phyloP scores from a whole-genome alignment of 495 filamentous ascomycete genomes.

The Daldinia bambusicola region DNA sequence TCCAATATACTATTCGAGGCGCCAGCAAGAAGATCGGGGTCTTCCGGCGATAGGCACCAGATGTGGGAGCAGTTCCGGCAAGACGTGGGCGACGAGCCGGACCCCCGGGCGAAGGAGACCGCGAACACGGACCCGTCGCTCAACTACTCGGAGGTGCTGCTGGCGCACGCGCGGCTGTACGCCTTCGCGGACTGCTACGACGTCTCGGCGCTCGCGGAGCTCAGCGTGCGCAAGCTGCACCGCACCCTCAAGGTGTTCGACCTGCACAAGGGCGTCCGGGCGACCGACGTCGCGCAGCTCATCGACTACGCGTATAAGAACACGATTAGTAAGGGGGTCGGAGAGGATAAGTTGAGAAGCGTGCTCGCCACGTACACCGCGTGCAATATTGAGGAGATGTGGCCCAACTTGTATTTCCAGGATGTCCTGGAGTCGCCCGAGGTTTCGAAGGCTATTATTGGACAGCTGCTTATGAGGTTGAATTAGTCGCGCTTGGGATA shows the following conservation, averaged over 20 bases:
- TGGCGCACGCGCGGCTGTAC: conserved; percentile 37
- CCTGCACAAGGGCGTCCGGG: conserved; percentile 20
- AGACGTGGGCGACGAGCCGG: background rate
- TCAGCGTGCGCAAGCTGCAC: conserved; percentile 22
- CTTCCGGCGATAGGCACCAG: background rate
- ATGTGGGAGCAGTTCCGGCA: conserved; percentile 24
- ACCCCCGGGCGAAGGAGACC: background rate
- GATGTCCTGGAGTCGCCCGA: conserved; percentile 27
- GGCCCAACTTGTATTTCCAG: conserved; percentile 23
- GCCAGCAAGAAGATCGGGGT: too few relatives aligned
- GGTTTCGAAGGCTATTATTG: conserved; percentile 24
- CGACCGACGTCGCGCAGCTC: conserved; percentile 27
- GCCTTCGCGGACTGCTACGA: conserved; percentile 29
- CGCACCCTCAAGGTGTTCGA: conserved; percentile 23
- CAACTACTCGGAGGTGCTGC: conserved; percentile 31
- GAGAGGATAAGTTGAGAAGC: conserved; percentile 17
- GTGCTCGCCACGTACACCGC: conserved; percentile 31
- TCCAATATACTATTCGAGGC: too few relatives aligned
- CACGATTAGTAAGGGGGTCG: conserved; percentile 4
- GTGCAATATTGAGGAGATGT: conserved; percentile 29
- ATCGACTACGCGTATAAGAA: conserved; percentile 34
- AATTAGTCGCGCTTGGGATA: background rate
- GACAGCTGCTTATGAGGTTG: conserved; percentile 21
- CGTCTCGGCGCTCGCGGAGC: conserved; percentile 14
- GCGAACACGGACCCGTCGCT: background rate